phyloP scores from a whole-genome alignment of 1,284 basidiomycete species.

The Cutaneotrichosporon spelunceum region DNA sequence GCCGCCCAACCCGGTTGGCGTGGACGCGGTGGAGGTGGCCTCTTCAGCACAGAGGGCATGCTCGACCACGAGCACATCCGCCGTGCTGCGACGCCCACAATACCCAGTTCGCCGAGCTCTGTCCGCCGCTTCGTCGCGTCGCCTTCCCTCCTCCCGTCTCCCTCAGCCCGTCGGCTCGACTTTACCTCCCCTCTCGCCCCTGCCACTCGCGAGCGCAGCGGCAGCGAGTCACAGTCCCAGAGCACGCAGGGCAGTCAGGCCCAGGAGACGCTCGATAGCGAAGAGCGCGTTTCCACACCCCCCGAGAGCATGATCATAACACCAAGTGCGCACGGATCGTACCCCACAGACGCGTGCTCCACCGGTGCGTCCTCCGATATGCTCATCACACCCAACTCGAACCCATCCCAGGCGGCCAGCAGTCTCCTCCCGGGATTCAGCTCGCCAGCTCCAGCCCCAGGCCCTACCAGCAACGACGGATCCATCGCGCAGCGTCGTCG shows the following conservation, averaged over 20 bases:
- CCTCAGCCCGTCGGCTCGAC: neutral
- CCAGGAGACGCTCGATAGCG: neutral
- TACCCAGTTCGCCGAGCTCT: neutral
- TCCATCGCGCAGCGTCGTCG: neutral
- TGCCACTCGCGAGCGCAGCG: neutral
- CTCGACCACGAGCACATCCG: slow-evolving; percentile 11
- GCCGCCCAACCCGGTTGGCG: slow-evolving; percentile 19
- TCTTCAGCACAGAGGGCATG: slow-evolving; percentile 17
- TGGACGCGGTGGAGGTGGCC: slow-evolving; percentile 21
- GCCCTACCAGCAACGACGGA: neutral
- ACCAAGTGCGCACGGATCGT: neutral
- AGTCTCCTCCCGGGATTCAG: neutral
- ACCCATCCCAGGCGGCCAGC: neutral
- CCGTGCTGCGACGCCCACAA: neutral
- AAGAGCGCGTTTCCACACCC: neutral
- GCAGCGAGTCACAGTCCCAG: neutral
- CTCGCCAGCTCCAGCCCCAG: neutral
- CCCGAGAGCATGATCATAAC: neutral
- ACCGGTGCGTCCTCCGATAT: neutral
- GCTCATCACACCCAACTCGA: slow-evolving; percentile 11
- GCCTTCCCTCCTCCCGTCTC: neutral
- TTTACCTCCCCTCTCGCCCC: neutral
- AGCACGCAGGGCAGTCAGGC: neutral
- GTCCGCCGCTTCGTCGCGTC: neutral
- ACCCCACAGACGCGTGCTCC: neutral